Evolutionary conservation across 1,284 basidiomycete genomes (phyloP), one percentile per base, ranked within the genome.

Genomic region (Pisolithus thermaeus): DNA sequence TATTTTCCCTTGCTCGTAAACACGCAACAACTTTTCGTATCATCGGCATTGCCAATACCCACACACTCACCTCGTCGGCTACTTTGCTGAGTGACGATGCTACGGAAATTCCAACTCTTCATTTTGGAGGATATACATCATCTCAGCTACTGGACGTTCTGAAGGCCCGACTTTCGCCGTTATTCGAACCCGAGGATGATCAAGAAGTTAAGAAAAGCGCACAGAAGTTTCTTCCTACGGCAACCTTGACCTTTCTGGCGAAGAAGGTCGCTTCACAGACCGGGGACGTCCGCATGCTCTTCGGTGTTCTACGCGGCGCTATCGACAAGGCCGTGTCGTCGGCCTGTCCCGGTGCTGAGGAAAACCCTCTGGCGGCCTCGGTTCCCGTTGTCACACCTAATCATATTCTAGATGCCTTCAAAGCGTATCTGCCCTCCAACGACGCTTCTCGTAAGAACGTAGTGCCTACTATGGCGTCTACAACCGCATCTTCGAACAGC

Each of bases 41-140:
- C 22, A 81, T 91, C 55, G 87, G 84, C 46, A 90, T 91, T 59
- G 88, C 88, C 28, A 91, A 91, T 57, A 90, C 87, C 0, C 88
- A 91, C 61, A 90, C 88, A 4, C 78, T 91, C 12, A 82, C 84
- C 2, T 76, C 82, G 3, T 60, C 63, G 1, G 43, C 59, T 18
- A 56, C 30, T 28, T 49, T 62, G 25, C 52, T 59, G 30, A 54
- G 47, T 7, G 53, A 60, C 41, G 65, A 62, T 12, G 47, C 56
- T 27, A 56, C 69, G 6, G 67, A 74, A 16, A 77, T 85, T 22
- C 67, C 71, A 41, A 91, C 89, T 1, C 67, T 89, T 37, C 87
- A 91, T 62, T 90, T 91, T 58, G 70, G 81, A 12, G 84, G 89
- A 0, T 91, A 91, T 60, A 81, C 81, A 1, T 75, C 87, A 5